These are phyloP conservation scores for Stachybotrys chartarum DNA, from an alignment of 2,329 filamentous ascomycete species.

Conservation along the genomic window DNA sequence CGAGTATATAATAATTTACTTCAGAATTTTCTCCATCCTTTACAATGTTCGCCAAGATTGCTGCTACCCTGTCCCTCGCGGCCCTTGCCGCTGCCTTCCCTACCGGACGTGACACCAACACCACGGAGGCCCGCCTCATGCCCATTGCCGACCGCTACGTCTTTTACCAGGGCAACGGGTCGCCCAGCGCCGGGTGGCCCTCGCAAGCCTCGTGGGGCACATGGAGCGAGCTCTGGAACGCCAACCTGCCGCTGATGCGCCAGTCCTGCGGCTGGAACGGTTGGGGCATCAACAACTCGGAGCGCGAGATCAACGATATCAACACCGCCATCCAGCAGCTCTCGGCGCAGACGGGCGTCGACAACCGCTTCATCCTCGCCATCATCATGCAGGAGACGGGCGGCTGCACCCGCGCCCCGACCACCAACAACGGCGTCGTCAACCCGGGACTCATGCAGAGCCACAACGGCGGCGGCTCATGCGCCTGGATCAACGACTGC, in stretches of 20 bases:
- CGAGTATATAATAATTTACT: not conserved
- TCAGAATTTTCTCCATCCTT: not conserved
- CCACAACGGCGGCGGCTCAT: constrained; percentile 9
- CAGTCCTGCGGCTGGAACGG: constrained; percentile 10
- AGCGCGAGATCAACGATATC: constrained; percentile 8
- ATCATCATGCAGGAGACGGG: constrained; percentile 23
- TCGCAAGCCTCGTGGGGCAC: constrained; percentile 3
- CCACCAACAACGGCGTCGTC: constrained; percentile 9
- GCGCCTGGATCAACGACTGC: constrained; percentile 8
- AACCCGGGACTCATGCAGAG: constrained; percentile 13
- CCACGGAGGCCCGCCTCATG: not conserved
- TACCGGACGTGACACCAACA: not conserved
- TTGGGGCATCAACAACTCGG: constrained; percentile 9
- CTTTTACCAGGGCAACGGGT: constrained; percentile 1
- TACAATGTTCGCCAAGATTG: not conserved
- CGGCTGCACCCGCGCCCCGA: constrained; percentile 10
- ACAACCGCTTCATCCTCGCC: constrained; percentile 16
- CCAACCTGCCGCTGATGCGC: constrained; percentile 4
- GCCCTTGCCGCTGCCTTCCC: not conserved
- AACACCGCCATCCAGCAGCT: constrained; percentile 7
- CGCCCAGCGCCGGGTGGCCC: not conserved
- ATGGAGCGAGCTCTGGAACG: constrained; percentile 9
- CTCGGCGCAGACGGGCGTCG: constrained; percentile 5
- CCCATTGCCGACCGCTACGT: not conserved
- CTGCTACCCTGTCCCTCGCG: not conserved